Base-by-base conservation (phyloP, 345 rosid species). In the Chamaenerion angustifolium region DNA sequence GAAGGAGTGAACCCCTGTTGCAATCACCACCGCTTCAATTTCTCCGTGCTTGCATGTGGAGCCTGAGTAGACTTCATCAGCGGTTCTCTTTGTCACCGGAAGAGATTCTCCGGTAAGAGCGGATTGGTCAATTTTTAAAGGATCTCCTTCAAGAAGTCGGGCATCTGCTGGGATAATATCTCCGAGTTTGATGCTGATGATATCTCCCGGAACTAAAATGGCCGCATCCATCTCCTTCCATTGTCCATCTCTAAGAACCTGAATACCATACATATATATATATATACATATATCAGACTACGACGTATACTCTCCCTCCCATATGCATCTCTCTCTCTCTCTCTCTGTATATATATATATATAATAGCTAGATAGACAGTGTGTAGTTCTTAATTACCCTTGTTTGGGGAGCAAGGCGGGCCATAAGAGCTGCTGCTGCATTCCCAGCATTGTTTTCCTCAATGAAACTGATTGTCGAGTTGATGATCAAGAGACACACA, bases 21-120 rank as follows among this genome's bases (percentile, higher is more conserved):
- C 93, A 62, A 90, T 83, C 40, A 90, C 95, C 53, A 90, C 87
- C 64, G 93, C 98, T 73, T 86, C 98, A 58, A 90, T 78, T 59
- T 90, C 98, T 51, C 98, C 98, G 10, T 80, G 96, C 74, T 90
- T 86, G 55, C 98, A 90, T 17, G 93, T 86, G 57, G 98, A 86
- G 21, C 98, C 96, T 8, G 98, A 76, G 64, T 66, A 92, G 49
- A 92, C 95, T 72, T 83, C 87, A 4, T 87, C 96, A 12, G 93
- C 98, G 17, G 85, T 84, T 71, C 58, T 92, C 80, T 78, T 92
- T 51, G 98, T 83, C 49, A 84, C 95, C 4, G 96, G 76, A 17
- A 92, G 79, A 35, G 96, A 92, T 73, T 92, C 98, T 56, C 96
- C 98, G 0, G 98, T 92, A 41, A 92, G 88, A 52, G 85, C 81